These are phyloP conservation scores for Thoreauomyces humboldtii DNA, from an alignment of 192 early-diverging fungal genomes.

Conservation along the genomic window DNA sequence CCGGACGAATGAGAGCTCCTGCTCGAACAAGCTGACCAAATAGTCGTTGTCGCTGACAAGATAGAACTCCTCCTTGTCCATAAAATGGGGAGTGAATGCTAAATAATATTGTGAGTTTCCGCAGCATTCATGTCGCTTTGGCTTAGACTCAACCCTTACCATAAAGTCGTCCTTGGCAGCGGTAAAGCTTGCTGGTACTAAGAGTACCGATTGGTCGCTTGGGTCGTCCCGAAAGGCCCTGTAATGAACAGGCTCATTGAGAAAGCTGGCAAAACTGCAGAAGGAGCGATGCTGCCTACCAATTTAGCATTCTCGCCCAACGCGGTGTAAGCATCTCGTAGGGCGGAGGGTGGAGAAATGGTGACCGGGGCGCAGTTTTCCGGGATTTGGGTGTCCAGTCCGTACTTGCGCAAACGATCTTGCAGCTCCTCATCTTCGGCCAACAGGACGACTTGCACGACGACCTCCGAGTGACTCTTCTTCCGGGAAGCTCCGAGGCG, in stretches of 20 bases:
- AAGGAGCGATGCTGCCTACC: constrained; percentile 9
- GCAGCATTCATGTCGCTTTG: too few species aligned
- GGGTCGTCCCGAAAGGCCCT: constrained; percentile 70
- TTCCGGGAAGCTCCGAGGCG: constrained; percentile 57
- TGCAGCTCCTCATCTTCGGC: constrained; percentile 72
- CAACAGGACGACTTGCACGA: constrained; percentile 76
- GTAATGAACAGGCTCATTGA: not conserved
- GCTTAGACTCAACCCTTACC: too few species aligned
- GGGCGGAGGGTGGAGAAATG: constrained; percentile 69
- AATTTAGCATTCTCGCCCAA: constrained; percentile 78
- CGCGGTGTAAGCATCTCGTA: constrained; percentile 72
- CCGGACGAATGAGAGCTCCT: constrained; percentile 70
- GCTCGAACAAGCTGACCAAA: constrained; percentile 72
- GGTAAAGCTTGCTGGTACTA: constrained; percentile 76
- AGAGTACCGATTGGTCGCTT: constrained; percentile 76
- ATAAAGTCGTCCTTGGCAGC: constrained; percentile 78
- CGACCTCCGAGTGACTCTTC: constrained; percentile 54
- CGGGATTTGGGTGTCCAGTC: constrained; percentile 76
- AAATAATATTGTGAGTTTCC: too few species aligned
- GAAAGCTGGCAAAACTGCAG: not conserved
- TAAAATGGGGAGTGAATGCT: constrained; percentile 84
- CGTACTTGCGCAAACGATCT: constrained; percentile 65
- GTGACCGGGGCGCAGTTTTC: constrained; percentile 68
- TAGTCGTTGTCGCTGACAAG: constrained; percentile 84
- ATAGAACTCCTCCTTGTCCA: constrained; percentile 86